Evolutionary conservation across 1,139 yeast genomes (phyloP), one percentile per base, ranked within the genome.

Genomic region (Arxiozyma bovina): DNA sequence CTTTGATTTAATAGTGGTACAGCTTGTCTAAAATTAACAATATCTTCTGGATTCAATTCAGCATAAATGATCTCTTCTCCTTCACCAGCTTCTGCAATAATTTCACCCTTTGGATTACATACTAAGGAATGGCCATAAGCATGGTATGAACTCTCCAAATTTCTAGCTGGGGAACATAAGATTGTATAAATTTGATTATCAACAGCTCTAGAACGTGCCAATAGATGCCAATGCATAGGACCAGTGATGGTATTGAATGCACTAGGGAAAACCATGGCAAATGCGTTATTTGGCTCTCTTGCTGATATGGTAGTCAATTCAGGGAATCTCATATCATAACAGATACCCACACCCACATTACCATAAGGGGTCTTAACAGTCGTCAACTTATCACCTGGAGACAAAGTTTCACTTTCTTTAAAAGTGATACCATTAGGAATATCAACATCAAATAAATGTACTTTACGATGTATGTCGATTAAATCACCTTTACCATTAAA

Each of bases 221-320:
- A 77, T 60, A 90, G 75, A 61, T 85, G 86, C 98, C 98, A 91
- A 69, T 89, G 97, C 66, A 88, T 74, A 0, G 98, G 98, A 0
- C 98, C 98, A 0, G 98, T 91, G 38, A 93, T 88, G 23, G 96
- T 87, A 74, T 91, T 91, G 75, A 91, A 91, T 0, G 98, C 98
- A 53, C 96, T 96, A 0, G 98, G 98, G 62, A 89, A 90, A 53
- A 89, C 77, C 93, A 90, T 85, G 42, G 94, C 95, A 72, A 89
- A 89, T 0, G 96, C 83, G 55, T 82, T 81, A 43, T 74, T 69
- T 21, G 49, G 49, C 9, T 46, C 42, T 60, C 97, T 79, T 4
- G 95, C 82, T 9, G 95, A 90, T 23, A 85, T 77, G 61, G 83
- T 79, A 1, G 97, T 96, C 60, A 90, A 76, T 69, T 91, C 97